Evolutionary conservation across 345 rosid genomes (phyloP).

Genomic region (Leavenworthia alabamica): DNA sequence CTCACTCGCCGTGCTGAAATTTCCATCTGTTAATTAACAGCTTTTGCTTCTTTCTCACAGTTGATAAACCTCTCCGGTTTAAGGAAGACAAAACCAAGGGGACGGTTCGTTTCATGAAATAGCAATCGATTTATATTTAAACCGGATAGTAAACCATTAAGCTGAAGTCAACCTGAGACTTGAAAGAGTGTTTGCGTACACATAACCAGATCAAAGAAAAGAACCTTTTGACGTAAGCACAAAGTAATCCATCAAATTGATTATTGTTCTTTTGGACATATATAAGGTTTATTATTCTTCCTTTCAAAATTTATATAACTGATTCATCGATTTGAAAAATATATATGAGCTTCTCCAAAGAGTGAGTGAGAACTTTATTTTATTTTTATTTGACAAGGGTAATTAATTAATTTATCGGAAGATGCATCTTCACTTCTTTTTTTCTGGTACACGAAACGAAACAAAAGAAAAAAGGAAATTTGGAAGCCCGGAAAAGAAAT

Average conservation of each 20-base stretch:
- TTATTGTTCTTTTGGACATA: no score
- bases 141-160: neutral
- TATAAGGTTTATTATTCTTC: no score
- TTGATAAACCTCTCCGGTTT: neutral
- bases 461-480: slow-evolving; percentile 2
- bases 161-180: neutral
- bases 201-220: neutral
- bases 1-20: slow-evolving; percentile 30
- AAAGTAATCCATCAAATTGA: no score
- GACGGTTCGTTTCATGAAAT: neutral
- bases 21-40: slow-evolving; percentile 27
- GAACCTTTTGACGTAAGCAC: no score
- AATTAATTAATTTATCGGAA: neutral
- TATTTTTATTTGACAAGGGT: neutral
- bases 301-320: no score
- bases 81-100: no score
- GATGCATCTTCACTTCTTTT: neutral
- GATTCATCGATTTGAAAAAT: neutral
- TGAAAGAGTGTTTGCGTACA: no score
- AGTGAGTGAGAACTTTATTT: no score
- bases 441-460: slow-evolving; percentile 12
- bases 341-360: no score
- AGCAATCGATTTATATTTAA: neutral
- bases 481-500: no score
- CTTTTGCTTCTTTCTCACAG: neutral